phyloP scores from a whole-genome alignment of 176 grass and related monocot species.

The Bolboschoenus planiculmis region DNA sequence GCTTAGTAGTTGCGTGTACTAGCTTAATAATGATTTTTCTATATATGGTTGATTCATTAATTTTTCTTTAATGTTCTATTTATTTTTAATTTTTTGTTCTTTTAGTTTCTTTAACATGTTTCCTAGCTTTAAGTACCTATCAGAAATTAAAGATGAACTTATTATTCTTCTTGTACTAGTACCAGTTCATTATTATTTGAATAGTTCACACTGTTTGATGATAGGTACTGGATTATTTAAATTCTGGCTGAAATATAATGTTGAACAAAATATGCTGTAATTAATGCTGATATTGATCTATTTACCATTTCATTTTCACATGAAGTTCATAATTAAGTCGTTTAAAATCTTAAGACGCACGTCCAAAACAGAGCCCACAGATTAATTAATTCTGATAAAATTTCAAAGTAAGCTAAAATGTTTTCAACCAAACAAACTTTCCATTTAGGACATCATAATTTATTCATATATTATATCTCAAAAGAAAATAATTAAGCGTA shows the following conservation, averaged over 20 bases:
- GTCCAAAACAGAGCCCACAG: not conserved
- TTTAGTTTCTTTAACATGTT: not conserved
- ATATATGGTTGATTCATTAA: not conserved
- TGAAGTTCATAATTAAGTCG: not conserved
- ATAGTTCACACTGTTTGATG: not conserved
- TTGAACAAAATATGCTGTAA: too few relatives aligned
- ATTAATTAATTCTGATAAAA: not conserved
- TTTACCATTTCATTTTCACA: not conserved
- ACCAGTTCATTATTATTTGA: not conserved
- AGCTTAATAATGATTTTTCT: not conserved
- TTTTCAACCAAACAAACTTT: too few relatives aligned
- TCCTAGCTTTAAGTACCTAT: not conserved
- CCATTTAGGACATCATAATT: too few relatives aligned
- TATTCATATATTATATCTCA: too few relatives aligned
- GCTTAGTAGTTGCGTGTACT: not conserved
- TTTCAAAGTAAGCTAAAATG: not conserved
- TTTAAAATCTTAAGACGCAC: not conserved
- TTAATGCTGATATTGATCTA: too few relatives aligned
- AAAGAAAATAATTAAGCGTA: not conserved
- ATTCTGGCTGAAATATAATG: too few relatives aligned
- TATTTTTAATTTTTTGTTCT: not conserved
- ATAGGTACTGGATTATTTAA: not conserved
- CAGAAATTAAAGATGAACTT: not conserved
- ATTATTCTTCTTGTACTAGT: not conserved
- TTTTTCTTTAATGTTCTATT: not conserved